Conservation (phyloP, 139 green algal genomes). For the Raphidocelis subcapitata region DNA sequence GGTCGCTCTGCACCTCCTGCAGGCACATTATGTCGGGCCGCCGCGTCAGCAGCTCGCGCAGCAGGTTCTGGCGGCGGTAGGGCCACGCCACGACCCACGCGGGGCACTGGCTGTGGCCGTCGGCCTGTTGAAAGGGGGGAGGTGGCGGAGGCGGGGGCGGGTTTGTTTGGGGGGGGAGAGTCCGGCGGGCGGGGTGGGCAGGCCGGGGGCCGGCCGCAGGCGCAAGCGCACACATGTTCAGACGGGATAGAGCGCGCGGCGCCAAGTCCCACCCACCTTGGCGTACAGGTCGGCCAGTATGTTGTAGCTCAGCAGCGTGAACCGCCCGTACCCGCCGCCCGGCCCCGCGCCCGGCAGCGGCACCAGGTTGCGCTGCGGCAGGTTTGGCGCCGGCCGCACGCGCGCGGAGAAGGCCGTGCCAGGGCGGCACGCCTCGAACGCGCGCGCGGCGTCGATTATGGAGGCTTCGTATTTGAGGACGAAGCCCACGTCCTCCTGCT, state of each 20-base stretch:
- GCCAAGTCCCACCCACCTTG: conserved; percentile 75
- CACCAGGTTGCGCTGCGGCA: conserved; percentile 70
- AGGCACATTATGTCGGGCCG: conserved; percentile 95
- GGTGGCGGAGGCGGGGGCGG: no score
- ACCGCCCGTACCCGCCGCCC: conserved; percentile 48
- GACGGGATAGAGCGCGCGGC: not conserved
- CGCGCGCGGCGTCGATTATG: conserved; percentile 36
- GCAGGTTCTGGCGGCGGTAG: conserved; percentile 92
- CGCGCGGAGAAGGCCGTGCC: conserved; percentile 67
- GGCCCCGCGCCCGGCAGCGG: conserved; percentile 47
- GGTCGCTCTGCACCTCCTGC: conserved; percentile 95
- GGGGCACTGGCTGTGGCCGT: conserved; percentile 85
- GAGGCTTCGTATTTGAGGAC: conserved; percentile 86
- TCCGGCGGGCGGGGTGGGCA: not conserved
- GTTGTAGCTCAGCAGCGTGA: conserved; percentile 97
- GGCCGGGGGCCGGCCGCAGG: not conserved
- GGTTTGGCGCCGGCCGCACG: conserved; percentile 77
- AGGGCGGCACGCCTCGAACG: conserved; percentile 38
- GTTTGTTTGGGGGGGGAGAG: no score
- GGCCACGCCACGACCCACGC: conserved; percentile 91
- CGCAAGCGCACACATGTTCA: not conserved
- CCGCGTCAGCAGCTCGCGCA: conserved; percentile 89
- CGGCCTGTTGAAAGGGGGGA: conserved; percentile 53
- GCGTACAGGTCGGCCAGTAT: conserved; percentile 97
- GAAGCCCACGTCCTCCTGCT: conserved; percentile 84